Conservation (phyloP, 2,329 filamentous ascomycete genomes). For the Scopulariopsis brevicaulis region DNA sequence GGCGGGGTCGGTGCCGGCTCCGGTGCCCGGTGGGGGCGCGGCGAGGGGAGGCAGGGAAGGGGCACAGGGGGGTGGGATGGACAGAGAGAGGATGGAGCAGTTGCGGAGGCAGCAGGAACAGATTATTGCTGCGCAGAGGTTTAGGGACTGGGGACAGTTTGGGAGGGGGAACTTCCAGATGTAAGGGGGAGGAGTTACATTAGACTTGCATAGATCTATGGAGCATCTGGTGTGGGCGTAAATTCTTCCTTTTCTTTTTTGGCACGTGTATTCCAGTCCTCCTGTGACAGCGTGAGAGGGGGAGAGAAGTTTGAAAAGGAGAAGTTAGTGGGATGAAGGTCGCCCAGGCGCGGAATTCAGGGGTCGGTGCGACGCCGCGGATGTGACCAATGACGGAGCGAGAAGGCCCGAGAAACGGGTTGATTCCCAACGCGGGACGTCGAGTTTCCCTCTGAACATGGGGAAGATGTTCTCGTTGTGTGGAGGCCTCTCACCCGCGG, state of each 20-base stretch:
- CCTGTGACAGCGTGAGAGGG: too few relatives aligned
- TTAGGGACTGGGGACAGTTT: conserved; percentile 36
- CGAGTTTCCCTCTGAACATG: too few relatives aligned
- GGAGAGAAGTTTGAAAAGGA: too few relatives aligned
- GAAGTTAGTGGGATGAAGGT: too few relatives aligned
- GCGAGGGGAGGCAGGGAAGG: conserved; percentile 22
- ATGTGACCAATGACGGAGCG: too few relatives aligned
- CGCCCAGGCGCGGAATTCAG: too few relatives aligned
- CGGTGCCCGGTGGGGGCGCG: neutral
- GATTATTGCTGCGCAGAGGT: conserved; percentile 34
- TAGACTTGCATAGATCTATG: neutral
- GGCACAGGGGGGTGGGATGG: conserved; percentile 18
- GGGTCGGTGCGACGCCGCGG: too few relatives aligned
- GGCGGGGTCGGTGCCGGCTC: neutral
- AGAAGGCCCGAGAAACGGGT: too few relatives aligned
- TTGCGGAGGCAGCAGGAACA: conserved; percentile 21
- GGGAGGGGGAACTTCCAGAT: conserved; percentile 19
- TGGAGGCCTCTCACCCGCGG: too few relatives aligned
- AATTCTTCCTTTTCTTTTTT: neutral
- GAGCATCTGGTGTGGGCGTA: neutral
- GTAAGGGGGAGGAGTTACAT: neutral
- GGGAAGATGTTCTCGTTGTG: too few relatives aligned
- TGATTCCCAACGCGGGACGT: too few relatives aligned
- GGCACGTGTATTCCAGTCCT: neutral
- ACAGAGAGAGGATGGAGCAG: conserved; percentile 9